A percentile compares a stretch with the other conserved stretches of the same genome.
Evolutionary conservation across 371 early-diverging fungal genomes (phyloP).

Genomic region (Fennellomyces sp.): DNA sequence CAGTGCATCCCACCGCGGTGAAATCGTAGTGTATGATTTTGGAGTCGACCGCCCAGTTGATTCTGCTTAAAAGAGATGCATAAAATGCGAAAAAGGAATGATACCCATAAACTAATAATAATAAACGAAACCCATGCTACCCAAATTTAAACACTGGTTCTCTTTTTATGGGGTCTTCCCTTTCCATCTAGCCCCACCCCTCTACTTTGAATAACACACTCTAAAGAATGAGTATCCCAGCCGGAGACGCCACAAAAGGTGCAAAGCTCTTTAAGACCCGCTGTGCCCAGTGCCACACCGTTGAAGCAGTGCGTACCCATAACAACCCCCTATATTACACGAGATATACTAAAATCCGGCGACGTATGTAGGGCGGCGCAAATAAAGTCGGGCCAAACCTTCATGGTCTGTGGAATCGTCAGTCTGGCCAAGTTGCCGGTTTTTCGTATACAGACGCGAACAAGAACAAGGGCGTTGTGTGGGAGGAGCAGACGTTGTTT

Average conservation of each 20-base stretch:
- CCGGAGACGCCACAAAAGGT: conserved; percentile 64
- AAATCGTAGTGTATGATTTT: conserved; percentile 77
- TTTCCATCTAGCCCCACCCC: conserved; percentile 1
- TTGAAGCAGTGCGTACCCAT: conserved; percentile 67
- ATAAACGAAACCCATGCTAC: too few species aligned
- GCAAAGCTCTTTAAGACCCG: conserved; percentile 99
- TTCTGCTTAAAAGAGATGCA: too few species aligned
- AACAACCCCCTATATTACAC: background rate
- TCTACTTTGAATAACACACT: conserved; percentile 2
- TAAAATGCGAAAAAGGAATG: too few species aligned
- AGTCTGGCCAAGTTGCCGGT: conserved; percentile 84
- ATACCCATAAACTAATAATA: background rate
- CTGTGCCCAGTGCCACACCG: conserved; percentile 98
- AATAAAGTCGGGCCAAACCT: conserved; percentile 97
- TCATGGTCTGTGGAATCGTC: conserved; percentile 89
- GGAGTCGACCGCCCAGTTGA: too few species aligned
- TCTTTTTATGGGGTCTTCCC: background rate
- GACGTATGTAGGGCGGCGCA: conserved; percentile 66
- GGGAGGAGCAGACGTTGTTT: conserved; percentile 87
- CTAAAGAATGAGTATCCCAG: conserved; percentile 14
- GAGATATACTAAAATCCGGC: background rate
- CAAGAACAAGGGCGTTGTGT: conserved; percentile 82
- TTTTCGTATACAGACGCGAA: conserved; percentile 95
- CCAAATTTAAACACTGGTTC: too few species aligned
- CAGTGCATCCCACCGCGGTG: conserved; percentile 80